These are phyloP conservation scores for Ceratocystis huliohia DNA, from an alignment of 2,329 filamentous ascomycete genomes.

Conservation along the genomic window DNA sequence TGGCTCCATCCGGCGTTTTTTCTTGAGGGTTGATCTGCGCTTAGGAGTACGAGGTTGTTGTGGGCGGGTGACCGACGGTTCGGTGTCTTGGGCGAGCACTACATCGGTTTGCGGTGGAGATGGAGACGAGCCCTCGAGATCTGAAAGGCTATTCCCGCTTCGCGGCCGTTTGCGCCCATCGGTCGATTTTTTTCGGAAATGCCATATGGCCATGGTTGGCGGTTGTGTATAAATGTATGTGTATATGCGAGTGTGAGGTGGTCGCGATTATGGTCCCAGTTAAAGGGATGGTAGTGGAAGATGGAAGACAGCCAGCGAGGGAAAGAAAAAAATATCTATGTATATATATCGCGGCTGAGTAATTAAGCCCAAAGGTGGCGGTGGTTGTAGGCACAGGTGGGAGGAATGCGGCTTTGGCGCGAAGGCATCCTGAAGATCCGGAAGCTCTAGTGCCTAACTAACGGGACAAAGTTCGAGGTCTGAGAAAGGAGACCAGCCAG, in stretches of 20 bases:
- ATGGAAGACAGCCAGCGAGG: background rate
- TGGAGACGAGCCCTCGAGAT: conserved; percentile 33
- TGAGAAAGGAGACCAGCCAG: background rate
- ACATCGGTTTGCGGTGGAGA: conserved; percentile 26
- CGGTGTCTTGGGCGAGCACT: conserved; percentile 21
- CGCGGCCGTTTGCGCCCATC: conserved; percentile 46
- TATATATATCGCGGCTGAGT: background rate
- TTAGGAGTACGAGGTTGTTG: conserved; percentile 22
- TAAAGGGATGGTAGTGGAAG: no score
- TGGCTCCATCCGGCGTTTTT: conserved; percentile 36
- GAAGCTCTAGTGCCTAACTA: conserved; percentile 4
- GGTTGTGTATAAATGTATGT: background rate
- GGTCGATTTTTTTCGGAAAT: conserved; percentile 22
- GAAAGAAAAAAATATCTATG: background rate
- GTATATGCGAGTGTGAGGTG: background rate
- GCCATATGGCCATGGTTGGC: conserved; percentile 22
- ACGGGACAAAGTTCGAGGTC: background rate
- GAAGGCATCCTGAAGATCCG: conserved; percentile 12
- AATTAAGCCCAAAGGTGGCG: conserved; percentile 7
- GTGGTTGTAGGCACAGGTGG: conserved; percentile 4
- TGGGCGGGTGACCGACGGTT: conserved; percentile 18
- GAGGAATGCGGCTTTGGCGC: conserved; percentile 16
- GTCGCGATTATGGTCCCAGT: no score
- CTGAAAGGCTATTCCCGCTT: conserved; percentile 41
- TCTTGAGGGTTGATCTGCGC: conserved; percentile 27